Base-by-base conservation (phyloP, 768 basidiomycete genomes). In the Rhizopogon rudus region DNA sequence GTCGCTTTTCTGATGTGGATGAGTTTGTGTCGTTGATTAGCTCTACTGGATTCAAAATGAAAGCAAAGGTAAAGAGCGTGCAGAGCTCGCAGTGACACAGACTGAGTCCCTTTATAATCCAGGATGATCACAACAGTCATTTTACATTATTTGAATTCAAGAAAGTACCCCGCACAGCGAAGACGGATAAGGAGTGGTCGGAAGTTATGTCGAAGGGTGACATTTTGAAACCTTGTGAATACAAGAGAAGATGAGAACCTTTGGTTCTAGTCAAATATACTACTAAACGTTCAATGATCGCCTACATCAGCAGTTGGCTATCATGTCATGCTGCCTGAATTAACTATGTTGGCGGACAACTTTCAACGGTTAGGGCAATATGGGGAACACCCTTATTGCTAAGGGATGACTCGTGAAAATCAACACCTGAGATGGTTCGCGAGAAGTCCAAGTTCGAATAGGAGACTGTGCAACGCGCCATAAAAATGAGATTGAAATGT, bases 161-260 rank as follows among this genome's bases (percentile, higher is more conserved):
- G 61, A 93, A 93, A 69, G 64, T 78, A 5, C 60, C 77, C 14
- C 75, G 78, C 40, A 68, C 69, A 49, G 61, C 66, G 22, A 81
- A 77, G 65, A 72, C 70, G 40, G 77, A 83, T 46, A 75, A 81
- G 60, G 81, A 87, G 56, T 93, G 88, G 86, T 65, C 63, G 10
- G 74, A 73, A 42, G 60, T 92, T 22, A 49, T 81, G 63, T 71
- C 74, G 8, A 79, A 76, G 62, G 81, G 83, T 14, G 64, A 68
- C 53, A 63, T 90, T 39, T 75, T 97, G 55, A 92, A 91, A 69
- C 85, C 94, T 37, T 97, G 93, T 70, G 91, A 96, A 73, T 97
- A 97, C 69, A 97, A 96, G 68, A 79, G 88, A 61, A 78, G 93
- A 65, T 96, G 71, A 80, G 28, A 22, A 43, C 53, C 31, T 5